Evolutionary conservation across 192 early-diverging fungal species (phyloP).

Genomic region (Glomus cerebriforme): DNA sequence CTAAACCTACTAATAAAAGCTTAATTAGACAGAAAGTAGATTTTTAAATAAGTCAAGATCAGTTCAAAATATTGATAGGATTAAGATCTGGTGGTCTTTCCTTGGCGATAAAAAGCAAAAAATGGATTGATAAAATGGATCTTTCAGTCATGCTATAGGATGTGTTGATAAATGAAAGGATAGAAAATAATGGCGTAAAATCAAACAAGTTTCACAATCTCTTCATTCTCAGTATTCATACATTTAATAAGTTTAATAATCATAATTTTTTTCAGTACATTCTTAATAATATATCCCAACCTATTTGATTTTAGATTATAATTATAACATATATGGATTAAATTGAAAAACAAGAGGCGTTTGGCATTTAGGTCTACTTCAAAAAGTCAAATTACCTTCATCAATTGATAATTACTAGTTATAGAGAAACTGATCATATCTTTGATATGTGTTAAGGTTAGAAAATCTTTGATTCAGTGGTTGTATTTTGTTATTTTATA

Average conservation of each 20-base stretch:
- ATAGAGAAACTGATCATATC: constrained; percentile 3
- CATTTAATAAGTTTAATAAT: constrained; percentile 13
- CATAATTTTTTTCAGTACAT: constrained; percentile 6
- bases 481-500: neutral
- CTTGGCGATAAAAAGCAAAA: neutral
- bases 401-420: constrained; percentile 3
- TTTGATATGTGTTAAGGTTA: constrained; percentile 10
- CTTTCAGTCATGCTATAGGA: neutral
- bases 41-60: neutral
- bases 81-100: constrained; percentile 19
- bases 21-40: constrained; percentile 4
- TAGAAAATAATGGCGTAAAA: constrained; percentile 22
- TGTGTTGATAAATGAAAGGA: constrained; percentile 13
- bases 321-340: constrained; percentile 25
- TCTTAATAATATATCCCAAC: neutral
- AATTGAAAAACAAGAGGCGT: neutral
- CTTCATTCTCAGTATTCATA: constrained; percentile 2
- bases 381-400: constrained; percentile 19
- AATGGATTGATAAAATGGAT: constrained; percentile 28
- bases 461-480: neutral
- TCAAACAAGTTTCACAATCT: neutral
- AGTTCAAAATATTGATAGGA: constrained; percentile 3
- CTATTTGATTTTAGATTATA: constrained; percentile 28
- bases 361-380: constrained; percentile 18
- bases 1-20: constrained; percentile 14